Evolutionary conservation across 2,329 filamentous ascomycete genomes (phyloP).

Genomic region (Colletotrichum orchidophilum): DNA sequence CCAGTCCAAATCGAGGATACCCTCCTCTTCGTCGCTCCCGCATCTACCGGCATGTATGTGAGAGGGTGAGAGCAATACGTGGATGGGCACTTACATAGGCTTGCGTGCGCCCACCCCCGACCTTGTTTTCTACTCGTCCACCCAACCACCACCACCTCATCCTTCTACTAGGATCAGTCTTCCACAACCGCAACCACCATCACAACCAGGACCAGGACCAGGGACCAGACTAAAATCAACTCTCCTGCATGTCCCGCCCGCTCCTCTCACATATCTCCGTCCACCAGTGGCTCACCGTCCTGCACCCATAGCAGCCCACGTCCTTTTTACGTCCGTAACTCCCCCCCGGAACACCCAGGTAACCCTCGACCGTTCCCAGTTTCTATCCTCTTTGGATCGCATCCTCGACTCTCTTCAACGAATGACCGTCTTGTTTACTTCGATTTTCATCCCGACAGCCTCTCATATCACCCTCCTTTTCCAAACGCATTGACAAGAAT

Average conservation of each 20-base stretch:
- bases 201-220: constrained; percentile 1
- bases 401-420: constrained; percentile 10
- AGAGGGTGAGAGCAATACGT: not conserved
- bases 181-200: not conserved
- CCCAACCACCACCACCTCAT: not conserved
- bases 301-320: constrained; percentile 23
- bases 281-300: not conserved
- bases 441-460: constrained; percentile 15
- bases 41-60: not conserved
- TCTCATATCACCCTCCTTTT: constrained; percentile 29
- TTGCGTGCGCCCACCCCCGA: constrained; percentile 4
- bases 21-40: not conserved
- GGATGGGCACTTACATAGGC: constrained; percentile 23
- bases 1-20: not conserved
- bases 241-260: constrained; percentile 29
- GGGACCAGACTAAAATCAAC: constrained; percentile 3
- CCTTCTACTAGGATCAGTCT: not conserved
- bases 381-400: constrained; percentile 7
- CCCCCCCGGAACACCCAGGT: constrained; percentile 22
- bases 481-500: constrained; percentile 11
- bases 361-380: constrained; percentile 23
- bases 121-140: constrained; percentile 1
- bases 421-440: constrained; percentile 23
- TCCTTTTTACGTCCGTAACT: constrained; percentile 35
- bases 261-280: constrained; percentile 14